phyloP scores from a whole-genome alignment of 2,329 filamentous ascomycete genomes.

The Trichoderma brevicompactum region DNA sequence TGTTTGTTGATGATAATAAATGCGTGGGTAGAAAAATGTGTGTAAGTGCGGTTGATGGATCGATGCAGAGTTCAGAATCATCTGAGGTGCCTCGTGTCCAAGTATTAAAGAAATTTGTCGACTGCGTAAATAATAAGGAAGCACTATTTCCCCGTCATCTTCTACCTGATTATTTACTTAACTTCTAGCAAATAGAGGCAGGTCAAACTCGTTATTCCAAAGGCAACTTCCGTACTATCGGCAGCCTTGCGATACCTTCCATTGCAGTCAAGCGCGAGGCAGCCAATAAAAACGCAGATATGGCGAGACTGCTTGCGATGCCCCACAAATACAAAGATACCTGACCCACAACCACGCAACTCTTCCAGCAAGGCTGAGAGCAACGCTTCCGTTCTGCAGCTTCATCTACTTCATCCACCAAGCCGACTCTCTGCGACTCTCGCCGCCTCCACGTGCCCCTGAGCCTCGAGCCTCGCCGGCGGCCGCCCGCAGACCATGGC shows the following conservation, averaged over 20 bases:
- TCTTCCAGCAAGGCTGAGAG: constrained; percentile 22
- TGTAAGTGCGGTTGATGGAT: no score
- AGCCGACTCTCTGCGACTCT: not conserved
- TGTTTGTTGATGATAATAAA: no score
- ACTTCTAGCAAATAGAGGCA: no score
- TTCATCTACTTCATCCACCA: not conserved
- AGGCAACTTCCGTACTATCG: no score
- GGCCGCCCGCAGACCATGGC: constrained; percentile 53
- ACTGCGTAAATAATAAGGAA: no score
- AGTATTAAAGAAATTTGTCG: no score
- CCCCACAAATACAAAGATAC: constrained; percentile 5
- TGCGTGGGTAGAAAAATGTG: no score
- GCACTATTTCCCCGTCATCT: no score
- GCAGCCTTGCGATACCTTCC: constrained; percentile 6
- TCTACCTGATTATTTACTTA: no score
- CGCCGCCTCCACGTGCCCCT: constrained; percentile 15
- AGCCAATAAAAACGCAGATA: not conserved
- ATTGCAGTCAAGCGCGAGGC: not conserved
- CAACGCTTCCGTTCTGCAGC: not conserved
- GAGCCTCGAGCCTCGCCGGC: constrained; percentile 18
- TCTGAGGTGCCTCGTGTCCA: no score
- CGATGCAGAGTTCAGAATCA: no score
- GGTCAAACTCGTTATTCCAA: no score
- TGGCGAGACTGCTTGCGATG: not conserved
- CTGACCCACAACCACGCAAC: constrained; percentile 12